Conservation (phyloP, 805 yeast genomes). For the Sugiyamaella americana region DNA sequence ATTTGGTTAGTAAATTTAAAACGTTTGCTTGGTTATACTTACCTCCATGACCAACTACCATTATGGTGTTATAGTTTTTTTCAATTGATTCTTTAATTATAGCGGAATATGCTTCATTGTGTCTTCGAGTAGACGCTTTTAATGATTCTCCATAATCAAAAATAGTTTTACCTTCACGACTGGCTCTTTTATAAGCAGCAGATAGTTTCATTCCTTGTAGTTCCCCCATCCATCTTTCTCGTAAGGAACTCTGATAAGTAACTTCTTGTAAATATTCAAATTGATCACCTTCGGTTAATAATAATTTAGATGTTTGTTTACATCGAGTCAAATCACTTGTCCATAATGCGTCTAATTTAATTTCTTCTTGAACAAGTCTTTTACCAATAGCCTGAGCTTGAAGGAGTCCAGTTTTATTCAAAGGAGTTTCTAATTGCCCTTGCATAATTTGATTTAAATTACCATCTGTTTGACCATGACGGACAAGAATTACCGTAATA, state of each 20-base stretch:
- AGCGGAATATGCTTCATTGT: conserved; percentile 40
- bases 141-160: conserved; percentile 59
- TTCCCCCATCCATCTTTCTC: conserved; percentile 76
- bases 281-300: conserved; percentile 27
- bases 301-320: conserved; percentile 45
- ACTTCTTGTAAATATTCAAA: too few species aligned
- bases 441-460: conserved; percentile 64
- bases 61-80: conserved; percentile 33
- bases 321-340: conserved; percentile 44
- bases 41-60: conserved; percentile 79
- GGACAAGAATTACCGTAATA: conserved; percentile 38
- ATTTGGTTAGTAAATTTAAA: too few species aligned
- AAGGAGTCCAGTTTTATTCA: conserved; percentile 53
- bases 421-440: conserved; percentile 64
- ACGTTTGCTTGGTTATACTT: too few species aligned
- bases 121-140: conserved; percentile 39
- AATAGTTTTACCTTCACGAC: conserved; percentile 50
- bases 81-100: conserved; percentile 36
- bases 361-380: conserved; percentile 30
- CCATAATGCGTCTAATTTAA: conserved; percentile 39
- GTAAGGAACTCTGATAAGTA: conserved; percentile 40
- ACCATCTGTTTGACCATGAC: conserved; percentile 83
- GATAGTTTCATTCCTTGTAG: conserved; percentile 67
- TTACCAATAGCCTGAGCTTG: conserved; percentile 59
- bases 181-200: conserved; percentile 53